Base-by-base conservation (phyloP, 2,329 filamentous ascomycete genomes). In the Paecilomyces sp. region DNA sequence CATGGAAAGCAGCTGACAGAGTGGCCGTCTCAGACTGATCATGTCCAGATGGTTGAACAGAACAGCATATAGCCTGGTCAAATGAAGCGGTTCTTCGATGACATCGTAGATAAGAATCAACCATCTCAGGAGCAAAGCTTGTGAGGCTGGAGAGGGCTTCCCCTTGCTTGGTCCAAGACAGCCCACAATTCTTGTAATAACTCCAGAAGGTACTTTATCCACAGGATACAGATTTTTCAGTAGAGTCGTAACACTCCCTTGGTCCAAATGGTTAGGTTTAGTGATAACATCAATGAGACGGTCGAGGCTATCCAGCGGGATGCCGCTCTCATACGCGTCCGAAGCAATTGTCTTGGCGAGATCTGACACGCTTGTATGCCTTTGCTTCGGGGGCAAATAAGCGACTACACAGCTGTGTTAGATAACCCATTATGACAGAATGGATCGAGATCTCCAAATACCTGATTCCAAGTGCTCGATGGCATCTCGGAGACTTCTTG, bases 41-140 rank as follows among this genome's bases (percentile, higher is more conserved):
- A 90, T 93, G 68, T 95, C 90, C 5, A 96, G 81, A 64, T 93
- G 79, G 63, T 90, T 90, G 71, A 96, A 96, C 3, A 96, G 74
- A 18, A 93, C 84, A 0, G 85, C 81, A 68, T 95, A 96, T 1
- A 88, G 78, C 62, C 85, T 86, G 4, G 86, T 86, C 55, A 96
- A 74, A 8, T 87, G 77, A 6, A 77, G 78, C 54, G 83, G 81
- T 50, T 85, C 83, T 58, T 90, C 85, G 22, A 94, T 74, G 54
- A 88, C 77, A 65, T 91, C 88, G 68, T 92, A 87, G 3, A 91
- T 83, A 75, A 90, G 85, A 59, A 91, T 82, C 56, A 95, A 79
- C 91, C 91, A 96, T 74, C 85, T 87, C 62, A 95, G 75, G 56
- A 95, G 79, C 51, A 86, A 79, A 28, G 83, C 83, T 74, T 96